Evolutionary conservation across 352 stramenopile genomes (phyloP).

Genomic region (Aphanomyces stellatus): DNA sequence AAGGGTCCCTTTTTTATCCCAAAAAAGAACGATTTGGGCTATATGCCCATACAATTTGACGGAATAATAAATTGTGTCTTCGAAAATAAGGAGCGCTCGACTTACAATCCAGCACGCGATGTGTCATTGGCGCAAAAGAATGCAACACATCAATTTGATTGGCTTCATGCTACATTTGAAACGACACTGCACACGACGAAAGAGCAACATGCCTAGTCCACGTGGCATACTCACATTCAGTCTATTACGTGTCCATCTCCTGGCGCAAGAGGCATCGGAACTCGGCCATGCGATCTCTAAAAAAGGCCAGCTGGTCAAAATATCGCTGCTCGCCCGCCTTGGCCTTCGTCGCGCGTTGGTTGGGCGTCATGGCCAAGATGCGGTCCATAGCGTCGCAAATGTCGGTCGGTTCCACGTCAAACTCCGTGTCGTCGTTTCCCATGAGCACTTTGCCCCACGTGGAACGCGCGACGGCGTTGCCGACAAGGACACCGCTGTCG

Average conservation of each 20-base stretch:
- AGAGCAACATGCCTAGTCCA: too few relatives aligned
- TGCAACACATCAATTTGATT: too few relatives aligned
- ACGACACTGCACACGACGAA: too few relatives aligned
- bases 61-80: too few relatives aligned
- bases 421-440: background rate
- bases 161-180: too few relatives aligned
- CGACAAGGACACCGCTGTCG: constrained; percentile 31
- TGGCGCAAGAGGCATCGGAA: background rate
- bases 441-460: background rate
- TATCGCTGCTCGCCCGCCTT: constrained; percentile 42
- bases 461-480: background rate
- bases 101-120: too few relatives aligned
- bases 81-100: too few relatives aligned
- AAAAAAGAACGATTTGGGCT: too few relatives aligned
- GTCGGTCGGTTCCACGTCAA: constrained; percentile 24
- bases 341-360: constrained; percentile 35
- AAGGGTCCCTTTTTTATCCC: too few relatives aligned
- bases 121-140: too few relatives aligned
- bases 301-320: background rate
- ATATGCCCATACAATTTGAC: too few relatives aligned
- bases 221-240: background rate
- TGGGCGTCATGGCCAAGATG: constrained; percentile 38
- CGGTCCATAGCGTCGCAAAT: constrained; percentile 48
- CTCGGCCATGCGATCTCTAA: background rate
- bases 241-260: background rate